Base-by-base conservation (phyloP, 176 grass and related monocot genomes). In the Zizania latifolia region DNA sequence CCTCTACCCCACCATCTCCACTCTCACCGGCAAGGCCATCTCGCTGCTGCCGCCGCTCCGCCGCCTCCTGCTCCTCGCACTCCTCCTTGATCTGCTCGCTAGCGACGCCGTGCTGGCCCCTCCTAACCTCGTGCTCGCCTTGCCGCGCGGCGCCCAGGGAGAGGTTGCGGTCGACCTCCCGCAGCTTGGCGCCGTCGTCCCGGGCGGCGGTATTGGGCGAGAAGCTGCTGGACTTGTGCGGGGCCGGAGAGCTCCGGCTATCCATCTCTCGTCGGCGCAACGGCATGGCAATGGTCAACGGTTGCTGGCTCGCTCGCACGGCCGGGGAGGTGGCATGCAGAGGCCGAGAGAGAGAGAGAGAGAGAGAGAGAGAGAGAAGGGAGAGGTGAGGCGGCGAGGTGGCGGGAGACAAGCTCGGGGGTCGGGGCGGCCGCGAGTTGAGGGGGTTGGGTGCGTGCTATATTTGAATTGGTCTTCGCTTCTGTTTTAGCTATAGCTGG, bases 131-230 rank as follows among this genome's bases (percentile, higher is more conserved):
- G 31, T 59, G 58, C 7, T 48, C 56, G 7, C 55, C 76, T 3
- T 85, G 29, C 33, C 76, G 73, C 29, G 85, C 37, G 46, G 84
- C 37, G 65, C 84, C 91, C 12, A 93, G 85, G 34, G 94, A 97
- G 86, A 97, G 79, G 61, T 91, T 93, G 34, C 91, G 94, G 64
- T 97, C 88, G 58, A 76, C 77, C 62, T 89, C 88, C 13, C 88
- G 70, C 6, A 34, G 62, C 81, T 89, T 74, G 77, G 78, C 84
- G 70, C 46, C 61, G 65, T 84, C 92, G 62, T 84, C 86, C 54
- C 92, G 82, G 68, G 56, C 56, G 72, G 72, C 62, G 70, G 79
- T 62, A 2, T 78, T 70, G 46, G 44, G 78, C 0, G 63, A 86
- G 90, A 83, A 83, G 75, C 86, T 83, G 72, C 62, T 72, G 27